These are phyloP conservation scores for Hysterium pulicare DNA, from an alignment of 2,329 filamentous ascomycete genomes.

Conservation along the genomic window DNA sequence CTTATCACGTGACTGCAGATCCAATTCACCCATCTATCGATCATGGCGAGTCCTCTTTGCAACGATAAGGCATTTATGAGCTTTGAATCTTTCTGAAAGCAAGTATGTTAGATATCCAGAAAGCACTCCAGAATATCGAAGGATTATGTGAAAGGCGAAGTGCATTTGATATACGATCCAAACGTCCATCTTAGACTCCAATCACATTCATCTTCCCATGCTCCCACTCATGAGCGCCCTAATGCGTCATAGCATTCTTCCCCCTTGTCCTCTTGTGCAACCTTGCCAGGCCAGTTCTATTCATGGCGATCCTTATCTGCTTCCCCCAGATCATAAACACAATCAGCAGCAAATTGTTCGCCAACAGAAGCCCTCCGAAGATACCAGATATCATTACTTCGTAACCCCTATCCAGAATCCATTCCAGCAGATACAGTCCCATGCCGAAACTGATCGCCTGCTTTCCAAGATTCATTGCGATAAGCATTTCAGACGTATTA, in stretches of 20 bases:
- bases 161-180: too few species aligned
- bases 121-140: too few species aligned
- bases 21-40: too few species aligned
- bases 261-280: slow-evolving; percentile 22
- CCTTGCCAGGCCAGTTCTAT: slow-evolving; percentile 28
- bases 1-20: too few species aligned
- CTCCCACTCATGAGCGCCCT: not conserved
- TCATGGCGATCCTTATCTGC: slow-evolving; percentile 27
- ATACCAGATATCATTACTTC: slow-evolving; percentile 34
- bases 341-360: slow-evolving; percentile 32
- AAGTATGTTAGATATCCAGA: too few species aligned
- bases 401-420: slow-evolving; percentile 31
- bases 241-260: not conserved
- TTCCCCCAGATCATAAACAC: slow-evolving; percentile 36
- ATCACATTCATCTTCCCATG: too few species aligned
- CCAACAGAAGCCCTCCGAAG: slow-evolving; percentile 30
- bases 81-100: too few species aligned
- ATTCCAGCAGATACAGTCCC: slow-evolving; percentile 35
- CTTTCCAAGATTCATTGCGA: slow-evolving; percentile 38
- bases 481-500: slow-evolving; percentile 62
- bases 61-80: too few species aligned
- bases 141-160: too few species aligned
- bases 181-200: too few species aligned
- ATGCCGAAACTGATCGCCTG: slow-evolving; percentile 36
- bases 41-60: too few species aligned